Evolutionary conservation across 1,139 yeast species (phyloP), one percentile per base, ranked within the genome.

Genomic region (Barnettozyma hawaiiensis): DNA sequence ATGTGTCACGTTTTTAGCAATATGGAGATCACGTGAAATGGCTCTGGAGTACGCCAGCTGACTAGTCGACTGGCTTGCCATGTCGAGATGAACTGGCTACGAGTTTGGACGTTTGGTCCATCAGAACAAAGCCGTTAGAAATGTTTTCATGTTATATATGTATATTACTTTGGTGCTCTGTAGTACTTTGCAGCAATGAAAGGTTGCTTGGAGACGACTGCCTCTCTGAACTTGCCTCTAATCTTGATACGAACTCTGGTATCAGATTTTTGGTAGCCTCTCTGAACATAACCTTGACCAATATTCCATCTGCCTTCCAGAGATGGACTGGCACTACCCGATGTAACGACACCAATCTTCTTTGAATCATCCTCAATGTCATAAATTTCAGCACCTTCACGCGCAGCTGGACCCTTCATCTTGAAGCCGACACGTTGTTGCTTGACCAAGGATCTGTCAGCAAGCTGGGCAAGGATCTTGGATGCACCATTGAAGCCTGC

Each of bases 301-400:
- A 92, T 83, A 60, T 92, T 92, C 24, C 65, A 48, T 52, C 66
- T 63, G 39, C 82, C 84, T n/a, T 81, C 83, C 45, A 83, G 66
- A 11, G 90, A 77, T 31, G 98, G 98, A 10, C 96, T 84, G 46
- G 92, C 82, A 46, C 92, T 81, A 5, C 98, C 98, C 0, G 96
- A 86, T 11, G 96, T 86, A 40, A 90, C 81, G 39, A 63, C 65
- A 19, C 98, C 97, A 37, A 90, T 75, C 44, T 71, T 69, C 39
- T 69, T 71, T 19, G 67, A 66, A 41, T 71, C 69, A 41, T 74
- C 75, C n/a, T 65, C 69, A 9, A 57, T 54, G 39, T 67, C 62
- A 53, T 71, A 82, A 22, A 92, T 75, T 56, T 77, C 78, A 51
- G 78, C 71, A n/a, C 87, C 89, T 23, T 82, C 81, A 64, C 98